These are phyloP conservation scores for Tolypocladium amazonense DNA, from an alignment of 2,329 filamentous ascomycete species.

Conservation along the genomic window DNA sequence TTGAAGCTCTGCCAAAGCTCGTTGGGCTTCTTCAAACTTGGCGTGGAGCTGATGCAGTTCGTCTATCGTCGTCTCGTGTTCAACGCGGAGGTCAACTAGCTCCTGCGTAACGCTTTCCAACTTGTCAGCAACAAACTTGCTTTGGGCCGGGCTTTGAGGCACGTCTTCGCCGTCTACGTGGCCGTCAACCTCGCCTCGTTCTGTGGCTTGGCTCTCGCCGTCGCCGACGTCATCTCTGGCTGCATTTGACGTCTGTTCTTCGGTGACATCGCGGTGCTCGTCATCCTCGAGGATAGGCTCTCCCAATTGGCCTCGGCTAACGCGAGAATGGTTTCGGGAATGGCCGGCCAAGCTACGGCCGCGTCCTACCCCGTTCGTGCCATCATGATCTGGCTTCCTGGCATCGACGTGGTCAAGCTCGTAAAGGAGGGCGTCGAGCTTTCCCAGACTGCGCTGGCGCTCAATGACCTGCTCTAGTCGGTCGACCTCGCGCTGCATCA, in stretches of 20 bases:
- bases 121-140: constrained; percentile 82
- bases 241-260: constrained; percentile 29
- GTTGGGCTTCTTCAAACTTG: constrained; percentile 86
- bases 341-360: constrained; percentile 37
- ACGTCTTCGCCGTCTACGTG: constrained; percentile 31
- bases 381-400: constrained; percentile 23
- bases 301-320: constrained; percentile 42
- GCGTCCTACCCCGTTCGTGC: constrained; percentile 27
- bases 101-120: constrained; percentile 86
- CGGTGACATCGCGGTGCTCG: constrained; percentile 32
- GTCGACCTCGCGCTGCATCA: constrained; percentile 96
- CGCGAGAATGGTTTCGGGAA: constrained; percentile 42
- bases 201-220: background rate
- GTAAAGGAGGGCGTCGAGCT: constrained; percentile 83
- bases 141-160: constrained; percentile 65
- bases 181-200: background rate
- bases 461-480: constrained; percentile 91
- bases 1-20: constrained; percentile 72
- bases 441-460: constrained; percentile 86
- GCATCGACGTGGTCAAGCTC: constrained; percentile 73
- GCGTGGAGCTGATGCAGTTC: constrained; percentile 73
- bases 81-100: constrained; percentile 77
- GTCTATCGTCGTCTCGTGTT: constrained; percentile 74
- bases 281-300: constrained; percentile 45
- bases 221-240: background rate